Percentiles rank a stretch among this genome's conserved stretches.
Conservation (phyloP, 805 yeast species). For the Candida ficus region DNA sequence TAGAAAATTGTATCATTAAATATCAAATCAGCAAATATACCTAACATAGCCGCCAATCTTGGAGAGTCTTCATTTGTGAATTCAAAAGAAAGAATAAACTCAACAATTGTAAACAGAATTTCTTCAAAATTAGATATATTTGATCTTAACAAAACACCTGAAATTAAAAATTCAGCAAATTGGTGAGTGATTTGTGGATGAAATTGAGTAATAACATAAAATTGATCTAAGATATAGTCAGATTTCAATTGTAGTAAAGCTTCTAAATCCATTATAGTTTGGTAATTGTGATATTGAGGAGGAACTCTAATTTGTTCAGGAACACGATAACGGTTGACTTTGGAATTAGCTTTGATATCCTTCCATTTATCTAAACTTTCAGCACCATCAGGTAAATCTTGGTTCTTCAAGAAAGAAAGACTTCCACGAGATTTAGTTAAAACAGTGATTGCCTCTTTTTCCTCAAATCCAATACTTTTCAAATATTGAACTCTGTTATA, state of each 20-base stretch:
- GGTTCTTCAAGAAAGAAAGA: conserved; percentile 21
- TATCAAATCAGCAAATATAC: conserved; percentile 38
- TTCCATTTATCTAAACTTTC: conserved; percentile 28
- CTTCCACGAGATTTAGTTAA: conserved; percentile 30
- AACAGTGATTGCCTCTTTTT: conserved; percentile 25
- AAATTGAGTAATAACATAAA: conserved; percentile 38
- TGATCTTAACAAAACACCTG: conserved; percentile 30
- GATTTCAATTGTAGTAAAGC: conserved; percentile 31
- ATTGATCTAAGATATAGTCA: conserved; percentile 33
- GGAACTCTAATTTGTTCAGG: conserved; percentile 27
- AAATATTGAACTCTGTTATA: conserved; percentile 30
- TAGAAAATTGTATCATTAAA: conserved; percentile 34
- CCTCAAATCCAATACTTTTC: conserved; percentile 26
- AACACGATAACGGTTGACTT: conserved; percentile 20
- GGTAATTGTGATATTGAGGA: conserved; percentile 34
- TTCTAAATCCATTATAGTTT: conserved; percentile 37
- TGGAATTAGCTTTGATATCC: conserved; percentile 13
- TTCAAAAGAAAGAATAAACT: conserved; percentile 31
- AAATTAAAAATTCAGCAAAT: conserved; percentile 35
- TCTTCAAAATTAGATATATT: conserved; percentile 31
- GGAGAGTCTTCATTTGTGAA: conserved; percentile 24
- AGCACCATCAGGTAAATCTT: conserved; percentile 22
- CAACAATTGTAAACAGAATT: conserved; percentile 33
- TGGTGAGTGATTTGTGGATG: conserved; percentile 35
- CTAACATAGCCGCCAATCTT: conserved; percentile 35